Evolutionary conservation across 108 stramenopile species (phyloP).

Genomic region (Cyclotella cryptica): DNA sequence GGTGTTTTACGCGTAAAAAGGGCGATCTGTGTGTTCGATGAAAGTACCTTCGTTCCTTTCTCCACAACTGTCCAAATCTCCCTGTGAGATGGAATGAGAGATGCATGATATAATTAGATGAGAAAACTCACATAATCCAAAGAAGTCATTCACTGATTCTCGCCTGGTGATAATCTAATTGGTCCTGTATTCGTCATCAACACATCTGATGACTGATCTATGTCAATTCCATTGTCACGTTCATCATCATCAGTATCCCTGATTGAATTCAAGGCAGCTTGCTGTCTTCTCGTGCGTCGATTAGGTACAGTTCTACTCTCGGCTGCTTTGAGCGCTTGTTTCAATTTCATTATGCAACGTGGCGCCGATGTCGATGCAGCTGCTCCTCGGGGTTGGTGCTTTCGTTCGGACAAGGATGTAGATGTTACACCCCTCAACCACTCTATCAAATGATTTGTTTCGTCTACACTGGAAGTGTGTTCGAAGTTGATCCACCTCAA

Average conservation of each 20-base stretch:
- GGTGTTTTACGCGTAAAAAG: too few relatives aligned
- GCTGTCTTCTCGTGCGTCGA: conserved; percentile 27
- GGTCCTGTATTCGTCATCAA: conserved; percentile 19
- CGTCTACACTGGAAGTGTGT: conserved; percentile 20
- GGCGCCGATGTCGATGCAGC: conserved; percentile 15
- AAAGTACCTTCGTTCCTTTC: conserved; percentile 45
- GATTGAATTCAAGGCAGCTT: not conserved
- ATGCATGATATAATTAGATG: not conserved
- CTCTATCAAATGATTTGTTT: conserved; percentile 9
- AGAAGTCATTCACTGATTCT: not conserved
- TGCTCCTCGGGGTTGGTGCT: conserved; percentile 17
- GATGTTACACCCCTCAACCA: conserved; percentile 15
- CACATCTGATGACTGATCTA: not conserved
- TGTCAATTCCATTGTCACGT: not conserved
- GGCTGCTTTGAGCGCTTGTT: conserved; percentile 44
- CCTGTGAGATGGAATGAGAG: conserved; percentile 31
- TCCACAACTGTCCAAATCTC: conserved; percentile 69
- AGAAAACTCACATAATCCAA: not conserved
- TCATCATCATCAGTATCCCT: not conserved
- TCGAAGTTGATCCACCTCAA: conserved; percentile 61
- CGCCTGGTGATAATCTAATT: conserved; percentile 33
- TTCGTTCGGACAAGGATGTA: conserved; percentile 8
- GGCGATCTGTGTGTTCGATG: too few relatives aligned
- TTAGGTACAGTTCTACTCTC: conserved; percentile 47
- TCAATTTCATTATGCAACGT: conserved; percentile 39